phyloP scores from a whole-genome alignment of 2,329 filamentous ascomycete species.

The Lasiodiplodia sp. region DNA sequence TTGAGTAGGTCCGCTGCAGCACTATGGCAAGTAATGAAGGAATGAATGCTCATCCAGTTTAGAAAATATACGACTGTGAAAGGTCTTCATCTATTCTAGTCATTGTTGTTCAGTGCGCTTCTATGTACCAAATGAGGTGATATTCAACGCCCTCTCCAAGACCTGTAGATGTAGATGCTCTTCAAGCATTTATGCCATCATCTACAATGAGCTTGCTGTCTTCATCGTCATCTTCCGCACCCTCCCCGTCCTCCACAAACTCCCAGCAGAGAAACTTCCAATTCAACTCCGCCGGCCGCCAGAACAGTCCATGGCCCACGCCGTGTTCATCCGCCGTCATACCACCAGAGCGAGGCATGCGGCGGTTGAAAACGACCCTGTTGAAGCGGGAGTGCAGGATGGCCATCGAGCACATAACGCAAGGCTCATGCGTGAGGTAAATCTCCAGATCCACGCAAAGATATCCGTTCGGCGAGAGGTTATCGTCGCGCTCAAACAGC shows the following conservation, averaged over 20 bases:
- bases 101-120: neutral
- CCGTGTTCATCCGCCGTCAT: conserved; percentile 71
- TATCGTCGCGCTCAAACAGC: conserved; percentile 68
- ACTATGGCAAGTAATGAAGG: neutral
- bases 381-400: conserved; percentile 93
- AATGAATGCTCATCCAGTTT: no score
- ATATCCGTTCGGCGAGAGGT: conserved; percentile 74
- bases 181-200: conserved; percentile 22
- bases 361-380: conserved; percentile 78
- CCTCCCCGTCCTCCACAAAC: conserved; percentile 56
- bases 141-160: no score
- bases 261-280: conserved; percentile 87
- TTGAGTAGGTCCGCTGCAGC: neutral
- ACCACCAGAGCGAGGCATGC: conserved; percentile 83
- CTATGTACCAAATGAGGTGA: neutral
- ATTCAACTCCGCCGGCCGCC: conserved; percentile 76
- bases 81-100: neutral
- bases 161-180: no score
- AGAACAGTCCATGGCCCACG: conserved; percentile 66
- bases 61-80: neutral
- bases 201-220: neutral
- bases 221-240: neutral
- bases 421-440: conserved; percentile 95
- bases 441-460: conserved; percentile 93
- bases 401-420: conserved; percentile 96